These are phyloP conservation scores for Globisporangium carolinianum DNA, from an alignment of 352 stramenopile genomes.

Conservation along the genomic window DNA sequence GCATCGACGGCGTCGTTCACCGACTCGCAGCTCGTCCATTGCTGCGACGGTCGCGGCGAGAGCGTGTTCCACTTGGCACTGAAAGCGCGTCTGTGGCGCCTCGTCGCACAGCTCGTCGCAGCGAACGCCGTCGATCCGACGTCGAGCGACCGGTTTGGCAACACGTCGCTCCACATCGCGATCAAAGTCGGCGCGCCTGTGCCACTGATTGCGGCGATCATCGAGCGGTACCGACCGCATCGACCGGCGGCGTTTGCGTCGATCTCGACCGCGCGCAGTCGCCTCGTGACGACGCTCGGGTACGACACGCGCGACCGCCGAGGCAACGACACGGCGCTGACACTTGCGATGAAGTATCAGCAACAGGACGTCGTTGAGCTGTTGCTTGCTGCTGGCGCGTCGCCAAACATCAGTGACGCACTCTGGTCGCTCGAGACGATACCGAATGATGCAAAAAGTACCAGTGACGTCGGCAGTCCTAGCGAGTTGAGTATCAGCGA, in stretches of 20 bases:
- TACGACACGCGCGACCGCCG: constrained; percentile 26
- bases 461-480: background rate
- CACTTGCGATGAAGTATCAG: constrained; percentile 41
- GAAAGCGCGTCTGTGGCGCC: constrained; percentile 46
- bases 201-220: constrained; percentile 29
- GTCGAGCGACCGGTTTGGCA: constrained; percentile 36
- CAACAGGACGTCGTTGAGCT: constrained; percentile 47
- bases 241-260: constrained; percentile 14
- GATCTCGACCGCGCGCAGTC: constrained; percentile 9
- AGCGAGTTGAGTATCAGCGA: constrained; percentile 12
- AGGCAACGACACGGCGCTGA: constrained; percentile 51
- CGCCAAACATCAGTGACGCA: constrained; percentile 17
- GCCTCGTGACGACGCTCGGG: constrained; percentile 18
- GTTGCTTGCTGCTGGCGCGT: constrained; percentile 33
- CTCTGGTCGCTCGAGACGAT: constrained; percentile 12
- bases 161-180: constrained; percentile 53
- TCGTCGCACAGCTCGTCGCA: constrained; percentile 46
- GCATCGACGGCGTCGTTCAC: constrained; percentile 5
- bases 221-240: constrained; percentile 34
- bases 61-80: constrained; percentile 55
- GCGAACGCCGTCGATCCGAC: constrained; percentile 35
- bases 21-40: constrained; percentile 29
- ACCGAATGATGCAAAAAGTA: background rate
- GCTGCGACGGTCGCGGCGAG: constrained; percentile 40
- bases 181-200: constrained; percentile 55